A percentile compares a stretch with the other conserved stretches of the same genome.
Evolutionary conservation across 768 basidiomycete species (phyloP).

Genomic region (Boletellus ananas): DNA sequence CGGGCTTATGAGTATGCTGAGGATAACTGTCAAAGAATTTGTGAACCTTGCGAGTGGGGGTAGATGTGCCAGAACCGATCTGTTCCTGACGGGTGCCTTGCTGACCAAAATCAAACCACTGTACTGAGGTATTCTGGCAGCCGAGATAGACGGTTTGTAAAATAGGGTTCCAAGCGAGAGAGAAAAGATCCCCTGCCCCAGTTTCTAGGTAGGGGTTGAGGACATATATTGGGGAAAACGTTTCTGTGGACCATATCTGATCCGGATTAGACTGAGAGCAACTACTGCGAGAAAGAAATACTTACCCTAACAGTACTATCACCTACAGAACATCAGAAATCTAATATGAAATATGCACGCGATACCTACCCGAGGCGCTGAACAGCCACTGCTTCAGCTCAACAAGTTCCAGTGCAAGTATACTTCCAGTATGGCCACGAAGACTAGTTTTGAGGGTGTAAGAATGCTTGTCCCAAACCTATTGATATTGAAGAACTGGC

Average conservation of each 20-base stretch:
- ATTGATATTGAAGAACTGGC: neutral
- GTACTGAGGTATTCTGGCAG: conserved; percentile 89
- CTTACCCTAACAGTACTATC: conserved; percentile 84
- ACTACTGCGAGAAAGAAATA: neutral
- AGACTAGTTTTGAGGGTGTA: conserved; percentile 67
- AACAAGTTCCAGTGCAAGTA: conserved; percentile 75
- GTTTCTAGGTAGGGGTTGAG: conserved; percentile 76
- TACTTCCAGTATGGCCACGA: conserved; percentile 78
- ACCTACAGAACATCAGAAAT: conserved; percentile 41
- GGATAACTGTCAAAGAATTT: conserved; percentile 94
- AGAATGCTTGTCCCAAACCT: conserved; percentile 85
- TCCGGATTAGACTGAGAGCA: conserved; percentile 2
- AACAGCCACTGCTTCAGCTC: conserved; percentile 80
- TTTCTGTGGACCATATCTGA: conserved; percentile 80
- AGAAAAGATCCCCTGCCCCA: conserved; percentile 85
- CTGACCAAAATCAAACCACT: conserved; percentile 70
- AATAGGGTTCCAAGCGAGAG: conserved; percentile 69
- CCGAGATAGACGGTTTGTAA: conserved; percentile 78
- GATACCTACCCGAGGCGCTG: conserved; percentile 73
- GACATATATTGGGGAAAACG: conserved; percentile 63
- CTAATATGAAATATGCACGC: neutral
- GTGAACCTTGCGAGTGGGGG: conserved; percentile 56
- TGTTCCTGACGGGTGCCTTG: conserved; percentile 8
- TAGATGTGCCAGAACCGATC: conserved; percentile 30
- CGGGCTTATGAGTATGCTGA: conserved; percentile 60